Evolutionary conservation across 1,284 basidiomycete species (phyloP), one percentile per base, ranked within the genome.

Genomic region (Polyporus tsugae): DNA sequence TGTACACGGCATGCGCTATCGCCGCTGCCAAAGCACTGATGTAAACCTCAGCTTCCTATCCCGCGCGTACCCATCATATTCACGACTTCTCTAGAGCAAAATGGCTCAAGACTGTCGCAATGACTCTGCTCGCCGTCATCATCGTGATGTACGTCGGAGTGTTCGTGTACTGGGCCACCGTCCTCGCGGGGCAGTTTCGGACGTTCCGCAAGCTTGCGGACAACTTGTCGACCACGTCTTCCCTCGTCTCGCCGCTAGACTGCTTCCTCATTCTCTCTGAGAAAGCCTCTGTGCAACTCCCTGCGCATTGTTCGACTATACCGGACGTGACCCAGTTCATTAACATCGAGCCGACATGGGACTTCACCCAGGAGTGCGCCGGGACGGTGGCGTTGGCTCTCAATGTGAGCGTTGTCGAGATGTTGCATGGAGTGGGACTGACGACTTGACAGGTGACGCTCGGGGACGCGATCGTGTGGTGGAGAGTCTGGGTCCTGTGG

Each of bases 381-480:
- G 52, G 52, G 52, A 55, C 52, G 29, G 52, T 33, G 22, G 52
- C 29, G 52, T 17, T 55, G 13, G 33, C 52, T 6, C 10, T 55
- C 29, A 55, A 55, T 9, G 52, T 55, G 52, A 17, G 52, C 33
- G 13, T 33, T 49, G 1, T 19, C 29, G 29, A 5, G 7, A 49
- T 49, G n/a, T 22, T 25, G n/a, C 19, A 11, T 49, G 6, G 46
- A 49, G 10, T 11, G 9, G 17, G 46, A 9, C 7, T 52, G 49
- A 52, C 25, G 10, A 11, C 7, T 29, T 1, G 22, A 52, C 13
- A 53, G 52, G 52, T 53, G 29, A 53, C 52, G 15, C 52, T 55
- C 2, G 52, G 52, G 6, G 52, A 55, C 52, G 52, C 52, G 25
- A 55, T 55, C 52, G 52, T 55, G 33, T 55, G 52, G 52, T 55